phyloP scores from a whole-genome alignment of 441 rosid species.

The Rhodomyrtus psidioides region DNA sequence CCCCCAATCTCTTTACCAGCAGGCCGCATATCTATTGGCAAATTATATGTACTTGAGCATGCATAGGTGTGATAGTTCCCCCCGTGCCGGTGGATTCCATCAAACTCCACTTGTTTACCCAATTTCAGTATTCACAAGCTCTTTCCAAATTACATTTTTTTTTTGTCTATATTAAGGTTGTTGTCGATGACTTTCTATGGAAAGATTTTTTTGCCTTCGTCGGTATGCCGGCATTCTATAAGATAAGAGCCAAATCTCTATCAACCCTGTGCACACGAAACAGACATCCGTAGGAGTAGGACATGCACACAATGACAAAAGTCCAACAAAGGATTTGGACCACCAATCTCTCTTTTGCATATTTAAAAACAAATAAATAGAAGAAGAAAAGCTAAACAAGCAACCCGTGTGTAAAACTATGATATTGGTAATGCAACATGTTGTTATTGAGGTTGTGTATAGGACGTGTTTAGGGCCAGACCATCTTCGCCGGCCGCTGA shows the following conservation, averaged over 20 bases:
- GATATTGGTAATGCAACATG: background rate
- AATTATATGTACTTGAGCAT: background rate
- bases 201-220: too few relatives aligned
- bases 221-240: background rate
- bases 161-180: too few relatives aligned
- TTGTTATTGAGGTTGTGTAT: background rate
- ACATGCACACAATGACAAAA: background rate
- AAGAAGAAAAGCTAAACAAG: background rate
- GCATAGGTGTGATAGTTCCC: background rate
- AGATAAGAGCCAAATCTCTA: too few relatives aligned
- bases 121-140: background rate
- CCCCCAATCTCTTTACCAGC: too few relatives aligned
- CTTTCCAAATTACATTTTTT: background rate
- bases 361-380: background rate
- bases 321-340: background rate
- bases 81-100: background rate
- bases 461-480: too few relatives aligned
- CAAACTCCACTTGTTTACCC: background rate
- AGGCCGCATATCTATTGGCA: background rate
- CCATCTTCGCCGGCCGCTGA: too few relatives aligned
- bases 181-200: too few relatives aligned
- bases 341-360: background rate
- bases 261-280: too few relatives aligned
- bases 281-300: background rate
- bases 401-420: background rate